phyloP scores from a whole-genome alignment of 805 yeast genomes.

The Saccharomyces mikatae region DNA sequence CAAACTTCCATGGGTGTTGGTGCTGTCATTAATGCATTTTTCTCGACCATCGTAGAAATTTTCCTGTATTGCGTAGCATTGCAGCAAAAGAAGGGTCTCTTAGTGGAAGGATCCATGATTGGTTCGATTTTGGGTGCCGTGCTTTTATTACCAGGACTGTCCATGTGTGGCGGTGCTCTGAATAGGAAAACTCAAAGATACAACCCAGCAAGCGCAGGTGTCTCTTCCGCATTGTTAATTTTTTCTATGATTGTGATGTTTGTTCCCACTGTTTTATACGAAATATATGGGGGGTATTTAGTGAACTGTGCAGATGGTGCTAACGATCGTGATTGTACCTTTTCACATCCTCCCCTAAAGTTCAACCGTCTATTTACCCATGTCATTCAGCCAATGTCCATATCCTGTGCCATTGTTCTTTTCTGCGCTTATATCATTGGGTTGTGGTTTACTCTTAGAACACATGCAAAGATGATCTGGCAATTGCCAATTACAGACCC shows the following conservation, averaged over 20 bases:
- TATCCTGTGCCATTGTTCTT: constrained; percentile 70
- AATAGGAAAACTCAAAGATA: constrained; percentile 88
- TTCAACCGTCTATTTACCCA: constrained; percentile 57
- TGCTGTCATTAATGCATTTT: constrained; percentile 95
- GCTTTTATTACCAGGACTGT: constrained; percentile 79
- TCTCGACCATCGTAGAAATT: constrained; percentile 91
- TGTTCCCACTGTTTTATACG: constrained; percentile 85
- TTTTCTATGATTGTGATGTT: constrained; percentile 87
- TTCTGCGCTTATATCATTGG: constrained; percentile 85
- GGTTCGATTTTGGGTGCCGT: constrained; percentile 94
- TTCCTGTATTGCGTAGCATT: constrained; percentile 88
- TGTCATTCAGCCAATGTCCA: constrained; percentile 74
- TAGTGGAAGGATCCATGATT: constrained; percentile 93
- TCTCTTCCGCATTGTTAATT: constrained; percentile 88
- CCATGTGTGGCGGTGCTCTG: constrained; percentile 97
- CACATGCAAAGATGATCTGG: constrained; percentile 97
- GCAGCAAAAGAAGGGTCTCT: constrained; percentile 70
- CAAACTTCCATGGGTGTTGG: constrained; percentile 99
- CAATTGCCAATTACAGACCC: constrained; percentile 46
- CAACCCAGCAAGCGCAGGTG: constrained; percentile 95
- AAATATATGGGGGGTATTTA: constrained; percentile 82
- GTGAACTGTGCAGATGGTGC: constrained; percentile 46
- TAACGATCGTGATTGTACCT: constrained; percentile 45
- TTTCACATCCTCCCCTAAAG: constrained; percentile 66
- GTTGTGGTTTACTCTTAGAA: constrained; percentile 82